Conservation (phyloP, 2,329 filamentous ascomycete genomes). For the Camptophora hylomeconis region DNA sequence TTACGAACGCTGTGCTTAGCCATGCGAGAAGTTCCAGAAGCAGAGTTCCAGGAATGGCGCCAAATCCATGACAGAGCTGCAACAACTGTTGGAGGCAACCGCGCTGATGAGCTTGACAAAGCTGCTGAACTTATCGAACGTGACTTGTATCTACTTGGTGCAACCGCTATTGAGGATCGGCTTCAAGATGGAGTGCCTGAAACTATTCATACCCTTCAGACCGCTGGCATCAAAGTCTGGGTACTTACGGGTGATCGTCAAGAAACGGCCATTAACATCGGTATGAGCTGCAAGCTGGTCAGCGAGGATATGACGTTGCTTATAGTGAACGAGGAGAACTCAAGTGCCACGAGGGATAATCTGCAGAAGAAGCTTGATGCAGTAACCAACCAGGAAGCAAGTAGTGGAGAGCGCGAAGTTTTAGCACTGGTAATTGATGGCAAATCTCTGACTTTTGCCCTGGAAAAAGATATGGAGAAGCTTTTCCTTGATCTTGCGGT, state of each 20-base stretch:
- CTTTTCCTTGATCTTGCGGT: slow-evolving; percentile 84
- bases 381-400: slow-evolving; percentile 65
- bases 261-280: slow-evolving; percentile 98
- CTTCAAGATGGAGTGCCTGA: slow-evolving; percentile 95
- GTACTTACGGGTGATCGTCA: slow-evolving; percentile 94
- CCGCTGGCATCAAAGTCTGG: slow-evolving; percentile 97
- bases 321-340: slow-evolving; percentile 83
- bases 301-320: slow-evolving; percentile 98
- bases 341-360: slow-evolving; percentile 70
- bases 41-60: slow-evolving; percentile 79
- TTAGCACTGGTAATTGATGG: slow-evolving; percentile 91
- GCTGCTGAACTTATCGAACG: slow-evolving; percentile 91
- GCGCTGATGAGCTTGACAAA: slow-evolving; percentile 91
- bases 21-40: slow-evolving; percentile 82
- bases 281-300: slow-evolving; percentile 97
- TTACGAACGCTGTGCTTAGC: slow-evolving; percentile 87
- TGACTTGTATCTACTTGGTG: slow-evolving; percentile 79
- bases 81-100: slow-evolving; percentile 83
- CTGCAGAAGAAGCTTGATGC: slow-evolving; percentile 88
- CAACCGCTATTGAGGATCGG: slow-evolving; percentile 93
- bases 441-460: slow-evolving; percentile 81
- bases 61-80: slow-evolving; percentile 74
- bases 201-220: slow-evolving; percentile 92
- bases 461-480: slow-evolving; percentile 90
- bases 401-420: slow-evolving; percentile 50